Evolutionary conservation across 2,329 filamentous ascomycete genomes (phyloP), one percentile per base, ranked within the genome.

Genomic region (Domatiomyces globalis): DNA sequence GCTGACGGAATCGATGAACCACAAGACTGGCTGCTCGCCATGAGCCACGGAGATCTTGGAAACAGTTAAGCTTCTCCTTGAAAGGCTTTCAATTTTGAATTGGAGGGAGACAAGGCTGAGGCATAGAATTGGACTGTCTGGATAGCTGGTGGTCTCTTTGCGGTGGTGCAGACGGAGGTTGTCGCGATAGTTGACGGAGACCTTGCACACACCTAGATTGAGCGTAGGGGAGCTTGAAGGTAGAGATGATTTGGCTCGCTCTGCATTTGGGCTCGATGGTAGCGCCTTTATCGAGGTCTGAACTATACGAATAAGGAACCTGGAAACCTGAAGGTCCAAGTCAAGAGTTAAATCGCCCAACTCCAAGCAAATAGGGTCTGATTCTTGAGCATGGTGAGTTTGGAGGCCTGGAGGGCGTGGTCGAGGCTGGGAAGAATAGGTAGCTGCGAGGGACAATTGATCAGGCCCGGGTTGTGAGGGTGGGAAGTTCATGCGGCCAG

Each of bases 1-100:
- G 53, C 66, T 71, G 43, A 73, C 60, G 5, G 61, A 63, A 45
- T 73, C 68, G 49, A 75, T 69, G 56, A 80, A 79, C 2, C 71
- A 73, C 22, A 80, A 62, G 7, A 80, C 67, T 33, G 73, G 65
- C 22, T 75, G 68, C 17, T 71, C 70, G 5, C 71, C 65, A 54
- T 73, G 73, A 2, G 72, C 71, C 43, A 79, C 63, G 0, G 62
- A 59, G 49, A 78, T 71, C 48, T 70, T 73, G 2, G 67, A 65
- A 19, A 58, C 49, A 12, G 49, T 55, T 15, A 57, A 43, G 12
- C 55, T 55, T 46, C 47, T 20, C 12, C 19, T 22, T 4, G n/a
- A 10, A 8, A 17, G 17, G 10, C 17, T 29, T 12, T 47, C 20
- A 22, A 12, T 33, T 18, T 18, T 29, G 29, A 47, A 10, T 17